Conservation (phyloP, 1,284 basidiomycete species). For the Megacollybia platyphylla region DNA sequence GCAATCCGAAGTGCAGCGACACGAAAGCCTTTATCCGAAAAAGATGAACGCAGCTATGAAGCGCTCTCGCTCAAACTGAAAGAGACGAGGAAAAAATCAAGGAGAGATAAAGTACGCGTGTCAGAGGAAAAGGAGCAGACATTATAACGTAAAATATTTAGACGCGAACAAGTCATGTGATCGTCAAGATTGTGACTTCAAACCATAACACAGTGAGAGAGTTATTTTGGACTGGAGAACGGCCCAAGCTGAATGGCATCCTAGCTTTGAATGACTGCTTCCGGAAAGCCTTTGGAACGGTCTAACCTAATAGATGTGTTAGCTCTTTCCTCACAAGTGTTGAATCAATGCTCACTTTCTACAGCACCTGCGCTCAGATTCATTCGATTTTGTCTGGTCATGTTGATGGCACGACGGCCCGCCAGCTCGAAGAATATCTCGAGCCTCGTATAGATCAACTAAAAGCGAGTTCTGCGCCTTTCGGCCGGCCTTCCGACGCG, state of each 20-base stretch:
- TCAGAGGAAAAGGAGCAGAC: no score
- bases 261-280: slow-evolving; percentile 12
- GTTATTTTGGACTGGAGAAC: no score
- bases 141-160: no score
- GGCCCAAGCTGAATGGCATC: background rate
- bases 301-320: slow-evolving; percentile 48
- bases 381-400: slow-evolving; percentile 47
- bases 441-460: slow-evolving; percentile 43
- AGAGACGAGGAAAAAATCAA: no score
- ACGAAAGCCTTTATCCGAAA: no score
- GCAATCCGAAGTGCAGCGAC: no score
- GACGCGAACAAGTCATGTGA: no score
- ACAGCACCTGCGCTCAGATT: slow-evolving; percentile 54
- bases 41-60: no score
- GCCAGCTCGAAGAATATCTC: slow-evolving; percentile 47
- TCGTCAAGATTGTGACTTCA: no score
- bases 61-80: no score
- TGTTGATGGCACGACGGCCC: slow-evolving; percentile 38
- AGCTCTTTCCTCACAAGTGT: slow-evolving; percentile 10
- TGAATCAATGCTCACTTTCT: background rate
- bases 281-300: slow-evolving; percentile 23
- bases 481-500: slow-evolving; percentile 51
- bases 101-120: no score
- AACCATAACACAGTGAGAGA: no score
- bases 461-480: slow-evolving; percentile 41